Conservation (phyloP, 768 basidiomycete species). For the Collybia sp. region DNA sequence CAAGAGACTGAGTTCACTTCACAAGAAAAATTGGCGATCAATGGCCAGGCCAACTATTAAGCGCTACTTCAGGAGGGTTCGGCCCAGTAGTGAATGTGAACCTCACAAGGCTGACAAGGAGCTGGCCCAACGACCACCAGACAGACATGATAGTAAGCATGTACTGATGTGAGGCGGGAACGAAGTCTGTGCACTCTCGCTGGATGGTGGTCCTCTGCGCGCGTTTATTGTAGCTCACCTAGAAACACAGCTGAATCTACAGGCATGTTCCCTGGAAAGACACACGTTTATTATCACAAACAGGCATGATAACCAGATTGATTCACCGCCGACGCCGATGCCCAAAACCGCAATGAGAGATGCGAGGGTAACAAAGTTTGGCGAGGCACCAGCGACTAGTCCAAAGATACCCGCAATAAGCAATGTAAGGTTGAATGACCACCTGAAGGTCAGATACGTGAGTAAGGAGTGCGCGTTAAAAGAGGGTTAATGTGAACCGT, state of each 20-base stretch:
- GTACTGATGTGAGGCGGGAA: conserved; percentile 67
- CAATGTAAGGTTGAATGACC: conserved; percentile 61
- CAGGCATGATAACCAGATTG: no score
- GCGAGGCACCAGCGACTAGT: conserved; percentile 51
- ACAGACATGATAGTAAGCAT: conserved; percentile 66
- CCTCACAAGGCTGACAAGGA: conserved; percentile 39
- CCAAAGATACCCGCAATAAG: conserved; percentile 63
- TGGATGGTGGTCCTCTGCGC: no score
- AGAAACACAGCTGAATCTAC: no score
- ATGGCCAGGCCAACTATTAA: conserved; percentile 58
- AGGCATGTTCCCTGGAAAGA: no score
- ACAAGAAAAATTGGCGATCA: conserved; percentile 62
- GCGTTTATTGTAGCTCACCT: no score
- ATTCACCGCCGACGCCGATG: conserved; percentile 54
- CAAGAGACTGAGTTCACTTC: conserved; percentile 23
- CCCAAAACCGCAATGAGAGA: conserved; percentile 49
- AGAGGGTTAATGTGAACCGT: conserved; percentile 25
- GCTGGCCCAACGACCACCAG: conserved; percentile 75
- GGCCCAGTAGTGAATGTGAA: no score
- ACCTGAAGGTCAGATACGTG: conserved; percentile 20
- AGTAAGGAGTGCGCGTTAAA: no score
- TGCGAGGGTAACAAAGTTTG: conserved; percentile 43
- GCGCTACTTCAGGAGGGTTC: no score
- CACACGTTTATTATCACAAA: no score
- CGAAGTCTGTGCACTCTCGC: conserved; percentile 43